Percentiles rank a stretch among this genome's conserved stretches.
These are phyloP conservation scores for Colletotrichum tofieldiae DNA, from an alignment of 2,329 filamentous ascomycete genomes.

Conservation along the genomic window DNA sequence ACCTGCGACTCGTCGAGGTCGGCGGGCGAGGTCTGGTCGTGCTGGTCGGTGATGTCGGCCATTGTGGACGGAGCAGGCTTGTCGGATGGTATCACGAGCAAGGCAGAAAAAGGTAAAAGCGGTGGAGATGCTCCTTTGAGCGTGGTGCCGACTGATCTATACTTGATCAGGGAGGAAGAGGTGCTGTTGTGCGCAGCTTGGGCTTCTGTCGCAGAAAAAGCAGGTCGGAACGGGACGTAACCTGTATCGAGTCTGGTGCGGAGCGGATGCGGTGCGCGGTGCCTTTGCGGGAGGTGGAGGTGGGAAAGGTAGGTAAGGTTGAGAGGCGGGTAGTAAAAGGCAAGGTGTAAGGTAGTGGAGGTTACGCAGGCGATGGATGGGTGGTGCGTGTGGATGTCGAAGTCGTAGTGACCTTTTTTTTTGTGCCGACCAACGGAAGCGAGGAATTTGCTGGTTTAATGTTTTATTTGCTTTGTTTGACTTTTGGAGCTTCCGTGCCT, in stretches of 20 bases:
- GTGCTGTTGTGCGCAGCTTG: conserved; percentile 56
- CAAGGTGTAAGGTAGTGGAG: conserved; percentile 23
- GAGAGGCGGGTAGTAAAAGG: conserved; percentile 13
- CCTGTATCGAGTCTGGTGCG: conserved; percentile 64
- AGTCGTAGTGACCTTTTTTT: conserved; percentile 11
- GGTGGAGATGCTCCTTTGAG: conserved; percentile 77
- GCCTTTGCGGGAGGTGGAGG: conserved; percentile 31
- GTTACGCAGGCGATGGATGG: conserved; percentile 20
- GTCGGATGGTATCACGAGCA: conserved; percentile 57
- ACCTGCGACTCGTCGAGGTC: conserved; percentile 82
- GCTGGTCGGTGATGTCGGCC: conserved; percentile 86
- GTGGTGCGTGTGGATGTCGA: conserved; percentile 1
- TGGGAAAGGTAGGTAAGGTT: conserved; percentile 28
- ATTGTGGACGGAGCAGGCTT: conserved; percentile 60
- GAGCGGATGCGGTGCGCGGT: conserved; percentile 29
- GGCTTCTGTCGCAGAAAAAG: conserved; percentile 67
- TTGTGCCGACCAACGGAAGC: conserved; percentile 59
- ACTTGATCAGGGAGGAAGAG: conserved; percentile 74
- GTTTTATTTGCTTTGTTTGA: conserved; percentile 57
- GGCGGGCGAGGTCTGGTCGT: conserved; percentile 82
- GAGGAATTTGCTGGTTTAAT: conserved; percentile 58
- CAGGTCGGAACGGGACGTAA: conserved; percentile 63
- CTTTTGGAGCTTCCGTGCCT: conserved; percentile 49
- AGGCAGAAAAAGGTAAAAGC: conserved; percentile 67
- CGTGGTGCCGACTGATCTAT: conserved; percentile 77